Conservation (phyloP, 257 asterid species). For the Rehmannia glutinosa region DNA sequence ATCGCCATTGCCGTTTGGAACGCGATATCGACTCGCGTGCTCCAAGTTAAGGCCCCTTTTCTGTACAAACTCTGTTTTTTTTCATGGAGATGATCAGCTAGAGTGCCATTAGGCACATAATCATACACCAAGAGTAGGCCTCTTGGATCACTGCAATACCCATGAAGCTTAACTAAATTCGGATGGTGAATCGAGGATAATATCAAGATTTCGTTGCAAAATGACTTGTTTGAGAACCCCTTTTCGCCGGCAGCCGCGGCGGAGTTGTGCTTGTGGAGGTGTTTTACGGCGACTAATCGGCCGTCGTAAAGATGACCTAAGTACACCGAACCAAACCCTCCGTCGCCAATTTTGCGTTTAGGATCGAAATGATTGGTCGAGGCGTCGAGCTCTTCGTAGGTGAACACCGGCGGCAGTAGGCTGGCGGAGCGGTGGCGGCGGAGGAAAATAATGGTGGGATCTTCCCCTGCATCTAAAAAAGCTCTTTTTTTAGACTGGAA, state of each 20-base stretch:
- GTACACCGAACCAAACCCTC: slow-evolving; percentile 94
- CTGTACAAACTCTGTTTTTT: slow-evolving; percentile 30
- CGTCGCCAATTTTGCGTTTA: slow-evolving; percentile 87
- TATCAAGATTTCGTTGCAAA: slow-evolving; percentile 88
- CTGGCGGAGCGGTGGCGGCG: slow-evolving; percentile 76
- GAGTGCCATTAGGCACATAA: slow-evolving; percentile 83
- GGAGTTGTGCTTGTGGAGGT: slow-evolving; percentile 67
- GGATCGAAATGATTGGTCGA: slow-evolving; percentile 75
- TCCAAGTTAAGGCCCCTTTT: slow-evolving; percentile 55
- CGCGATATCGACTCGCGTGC: slow-evolving; percentile 70
- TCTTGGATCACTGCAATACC: slow-evolving; percentile 95
- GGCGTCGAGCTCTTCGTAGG: slow-evolving; percentile 78
- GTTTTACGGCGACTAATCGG: slow-evolving; percentile 73
- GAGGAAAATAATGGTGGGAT: slow-evolving; percentile 72
- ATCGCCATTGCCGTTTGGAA: slow-evolving; percentile 70
- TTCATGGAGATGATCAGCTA: slow-evolving; percentile 88
- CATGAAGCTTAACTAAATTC: slow-evolving; percentile 82
- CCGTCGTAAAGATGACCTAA: slow-evolving; percentile 73
- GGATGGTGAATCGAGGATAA: slow-evolving; percentile 79
- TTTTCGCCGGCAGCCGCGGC: slow-evolving; percentile 37
- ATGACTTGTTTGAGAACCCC: slow-evolving; percentile 65
- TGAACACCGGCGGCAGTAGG: slow-evolving; percentile 86
- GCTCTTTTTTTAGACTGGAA: slow-evolving; percentile 35
- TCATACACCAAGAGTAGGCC: slow-evolving; percentile 83
- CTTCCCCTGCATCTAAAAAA: slow-evolving; percentile 46